These are phyloP conservation scores for Termitomyces sp. DNA, from an alignment of 768 basidiomycete genomes.

Conservation along the genomic window DNA sequence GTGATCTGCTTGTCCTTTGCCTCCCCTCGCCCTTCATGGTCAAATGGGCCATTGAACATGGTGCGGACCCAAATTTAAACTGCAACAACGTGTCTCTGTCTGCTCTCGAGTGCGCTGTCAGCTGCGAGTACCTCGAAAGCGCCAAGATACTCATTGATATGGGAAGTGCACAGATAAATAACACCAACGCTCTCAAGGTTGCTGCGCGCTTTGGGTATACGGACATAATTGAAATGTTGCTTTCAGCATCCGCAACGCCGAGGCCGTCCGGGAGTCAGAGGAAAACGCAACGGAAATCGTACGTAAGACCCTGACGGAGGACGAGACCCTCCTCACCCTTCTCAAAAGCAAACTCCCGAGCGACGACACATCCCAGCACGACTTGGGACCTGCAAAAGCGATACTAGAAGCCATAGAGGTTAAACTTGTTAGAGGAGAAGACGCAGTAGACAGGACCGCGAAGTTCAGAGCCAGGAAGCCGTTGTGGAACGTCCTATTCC, in stretches of 20 bases:
- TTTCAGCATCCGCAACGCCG: neutral
- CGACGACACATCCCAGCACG: too few relatives aligned
- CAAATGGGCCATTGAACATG: conserved; percentile 1
- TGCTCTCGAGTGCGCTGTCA: conserved; percentile 5
- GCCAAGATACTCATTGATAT: neutral
- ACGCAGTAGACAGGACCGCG: too few relatives aligned
- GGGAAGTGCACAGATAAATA: conserved; percentile 5
- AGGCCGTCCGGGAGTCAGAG: too few relatives aligned
- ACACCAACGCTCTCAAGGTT: conserved; percentile 7
- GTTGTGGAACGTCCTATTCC: too few relatives aligned
- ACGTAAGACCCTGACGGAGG: too few relatives aligned
- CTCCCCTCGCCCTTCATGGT: neutral
- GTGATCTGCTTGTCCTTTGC: conserved; percentile 1
- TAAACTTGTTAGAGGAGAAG: too few relatives aligned
- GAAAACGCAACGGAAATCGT: neutral
- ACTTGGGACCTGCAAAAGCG: too few relatives aligned
- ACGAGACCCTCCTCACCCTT: too few relatives aligned
- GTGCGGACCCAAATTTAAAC: conserved; percentile 6
- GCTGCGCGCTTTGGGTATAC: conserved; percentile 3
- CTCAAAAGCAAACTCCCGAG: too few relatives aligned
- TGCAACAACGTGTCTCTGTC: neutral
- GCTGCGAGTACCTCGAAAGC: neutral
- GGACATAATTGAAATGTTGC: conserved; percentile 9
- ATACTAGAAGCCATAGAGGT: too few relatives aligned
- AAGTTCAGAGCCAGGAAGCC: too few relatives aligned